Evolutionary conservation across 2,329 filamentous ascomycete species (phyloP).

Genomic region (Ilyonectria robusta): DNA sequence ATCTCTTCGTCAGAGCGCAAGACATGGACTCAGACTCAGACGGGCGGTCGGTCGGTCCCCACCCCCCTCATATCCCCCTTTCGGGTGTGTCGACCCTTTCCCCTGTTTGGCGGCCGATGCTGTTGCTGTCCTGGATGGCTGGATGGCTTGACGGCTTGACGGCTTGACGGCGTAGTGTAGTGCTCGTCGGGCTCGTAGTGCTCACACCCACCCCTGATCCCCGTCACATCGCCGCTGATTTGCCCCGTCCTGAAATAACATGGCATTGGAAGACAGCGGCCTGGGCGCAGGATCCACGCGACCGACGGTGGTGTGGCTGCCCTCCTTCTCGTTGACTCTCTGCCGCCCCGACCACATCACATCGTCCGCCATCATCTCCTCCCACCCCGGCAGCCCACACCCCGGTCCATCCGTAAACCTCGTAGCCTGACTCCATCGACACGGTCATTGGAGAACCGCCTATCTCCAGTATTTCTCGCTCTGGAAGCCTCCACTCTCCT

Average conservation of each 20-base stretch:
- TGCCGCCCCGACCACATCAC: slow-evolving; percentile 1
- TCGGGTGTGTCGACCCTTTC: slow-evolving; percentile 19
- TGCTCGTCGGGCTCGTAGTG: slow-evolving; percentile 15
- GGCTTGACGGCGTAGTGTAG: slow-evolving; percentile 1
- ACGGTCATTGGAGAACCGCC: slow-evolving; percentile 23
- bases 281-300: slow-evolving; percentile 24
- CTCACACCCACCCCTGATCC: slow-evolving; percentile 25
- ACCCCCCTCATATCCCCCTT: slow-evolving; percentile 34
- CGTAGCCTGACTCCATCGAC: background rate
- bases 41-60: slow-evolving; percentile 13
- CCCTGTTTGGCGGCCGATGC: slow-evolving; percentile 19
- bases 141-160: background rate
- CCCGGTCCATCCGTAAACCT: slow-evolving; percentile 11
- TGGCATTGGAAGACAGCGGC: slow-evolving; percentile 24
- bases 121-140: slow-evolving; percentile 1
- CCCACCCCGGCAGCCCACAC: background rate
- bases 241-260: slow-evolving; percentile 36
- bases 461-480: slow-evolving; percentile 26
- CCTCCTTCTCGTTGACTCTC: slow-evolving; percentile 22
- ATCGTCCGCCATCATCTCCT: slow-evolving; percentile 1
- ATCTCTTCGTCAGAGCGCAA: slow-evolving; percentile 39
- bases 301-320: slow-evolving; percentile 35
- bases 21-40: slow-evolving; percentile 26
- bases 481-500: slow-evolving; percentile 31
- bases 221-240: slow-evolving; percentile 34